A percentile compares a stretch with the other conserved stretches of the same genome.
These are phyloP conservation scores for Oryza longistaminata DNA, from an alignment of 176 grass and related monocot species.

Conservation along the genomic window DNA sequence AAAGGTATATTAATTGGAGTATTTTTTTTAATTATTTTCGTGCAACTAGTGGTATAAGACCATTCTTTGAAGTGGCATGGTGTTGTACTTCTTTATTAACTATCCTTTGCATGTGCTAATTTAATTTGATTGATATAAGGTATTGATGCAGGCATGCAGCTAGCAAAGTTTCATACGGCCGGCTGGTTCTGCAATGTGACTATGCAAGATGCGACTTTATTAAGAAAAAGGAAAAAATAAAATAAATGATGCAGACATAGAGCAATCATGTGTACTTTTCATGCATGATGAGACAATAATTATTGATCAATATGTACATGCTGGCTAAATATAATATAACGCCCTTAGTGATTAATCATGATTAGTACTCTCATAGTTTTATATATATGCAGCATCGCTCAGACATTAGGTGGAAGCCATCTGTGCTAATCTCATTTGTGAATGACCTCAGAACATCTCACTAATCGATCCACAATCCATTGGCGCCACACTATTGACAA, in stretches of 20 bases:
- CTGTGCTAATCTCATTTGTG: background rate
- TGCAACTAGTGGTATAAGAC: background rate
- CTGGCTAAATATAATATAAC: background rate
- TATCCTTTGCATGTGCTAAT: background rate
- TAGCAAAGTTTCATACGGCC: background rate
- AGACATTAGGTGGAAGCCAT: background rate
- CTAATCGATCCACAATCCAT: background rate
- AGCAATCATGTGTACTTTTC: slow-evolving; percentile 14
- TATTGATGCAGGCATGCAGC: background rate
- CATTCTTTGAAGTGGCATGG: background rate
- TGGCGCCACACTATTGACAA: background rate
- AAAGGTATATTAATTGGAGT: background rate
- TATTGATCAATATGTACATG: background rate
- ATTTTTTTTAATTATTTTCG: background rate
- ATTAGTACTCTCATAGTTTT: background rate
- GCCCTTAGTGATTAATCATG: slow-evolving; percentile 6
- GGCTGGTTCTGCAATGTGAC: background rate
- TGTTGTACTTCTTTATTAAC: background rate
- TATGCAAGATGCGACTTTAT: background rate
- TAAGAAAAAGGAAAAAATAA: background rate
- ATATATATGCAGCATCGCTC: background rate
- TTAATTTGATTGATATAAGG: background rate
- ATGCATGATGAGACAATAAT: slow-evolving; percentile 6
- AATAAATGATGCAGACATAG: background rate
- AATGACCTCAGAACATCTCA: background rate